Percentiles rank a stretch among this genome's conserved stretches.
These are phyloP conservation scores for Pseudoscleropodium purum DNA, from an alignment of 225 moss, liverwort and hornwort species.

Conservation along the genomic window DNA sequence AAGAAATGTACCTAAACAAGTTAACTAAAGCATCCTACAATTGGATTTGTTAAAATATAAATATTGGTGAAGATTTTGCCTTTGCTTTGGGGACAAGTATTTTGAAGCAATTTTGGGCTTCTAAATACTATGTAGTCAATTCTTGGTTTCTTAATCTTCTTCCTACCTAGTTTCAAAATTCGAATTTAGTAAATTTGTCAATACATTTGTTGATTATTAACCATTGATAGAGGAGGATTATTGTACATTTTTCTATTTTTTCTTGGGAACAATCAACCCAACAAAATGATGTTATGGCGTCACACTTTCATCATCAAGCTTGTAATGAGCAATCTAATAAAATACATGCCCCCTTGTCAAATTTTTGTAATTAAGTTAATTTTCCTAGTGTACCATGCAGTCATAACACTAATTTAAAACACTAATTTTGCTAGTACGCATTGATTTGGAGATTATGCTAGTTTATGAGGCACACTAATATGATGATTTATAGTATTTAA, in stretches of 20 bases:
- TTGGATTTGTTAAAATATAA: too few species aligned
- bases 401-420: neutral
- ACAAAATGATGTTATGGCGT: neutral
- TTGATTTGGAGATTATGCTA: neutral
- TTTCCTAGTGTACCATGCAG: neutral
- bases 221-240: neutral
- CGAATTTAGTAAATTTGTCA: neutral
- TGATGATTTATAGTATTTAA: neutral
- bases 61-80: too few species aligned
- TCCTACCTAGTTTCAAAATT: neutral
- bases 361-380: too few species aligned
- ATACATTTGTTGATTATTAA: neutral
- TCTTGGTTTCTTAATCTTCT: accelerated
- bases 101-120: too few species aligned
- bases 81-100: too few species aligned
- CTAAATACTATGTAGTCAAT: neutral
- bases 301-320: neutral
- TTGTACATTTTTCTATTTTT: neutral
- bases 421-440: too few species aligned
- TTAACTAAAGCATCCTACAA: too few species aligned
- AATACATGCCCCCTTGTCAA: accelerated
- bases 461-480: neutral
- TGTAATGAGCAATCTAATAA: neutral
- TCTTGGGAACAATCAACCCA: neutral
- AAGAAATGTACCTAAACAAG: too few species aligned